Percentiles rank a stretch among this genome's conserved stretches.
Conservation (phyloP, 257 asterid genomes). For the Verbascum thapsus region DNA sequence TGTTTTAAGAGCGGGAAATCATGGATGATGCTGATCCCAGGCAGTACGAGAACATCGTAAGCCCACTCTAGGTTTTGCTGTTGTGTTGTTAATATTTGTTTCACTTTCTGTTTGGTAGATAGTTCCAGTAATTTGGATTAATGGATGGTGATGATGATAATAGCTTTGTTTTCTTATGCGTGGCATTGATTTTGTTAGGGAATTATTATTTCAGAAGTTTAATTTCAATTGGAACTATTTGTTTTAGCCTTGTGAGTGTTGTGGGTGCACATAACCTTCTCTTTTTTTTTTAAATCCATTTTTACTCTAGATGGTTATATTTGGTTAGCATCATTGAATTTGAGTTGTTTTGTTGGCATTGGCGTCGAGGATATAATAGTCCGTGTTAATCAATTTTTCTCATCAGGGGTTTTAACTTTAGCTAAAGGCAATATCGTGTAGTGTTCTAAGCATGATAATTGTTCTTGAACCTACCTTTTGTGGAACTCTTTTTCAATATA, state of each 20-base stretch:
- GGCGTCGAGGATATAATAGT: too few relatives aligned
- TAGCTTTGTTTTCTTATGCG: background rate
- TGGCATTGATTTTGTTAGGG: background rate
- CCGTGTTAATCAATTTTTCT: too few relatives aligned
- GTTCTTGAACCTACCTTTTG: background rate
- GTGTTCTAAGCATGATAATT: too few relatives aligned
- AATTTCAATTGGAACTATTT: background rate
- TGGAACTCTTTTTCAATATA: background rate
- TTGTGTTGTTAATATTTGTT: slow-evolving; percentile 15
- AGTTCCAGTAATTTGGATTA: slow-evolving; percentile 3
- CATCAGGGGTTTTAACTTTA: too few relatives aligned
- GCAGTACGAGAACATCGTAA: slow-evolving; percentile 53
- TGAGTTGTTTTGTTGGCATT: too few relatives aligned
- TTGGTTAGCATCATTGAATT: too few relatives aligned
- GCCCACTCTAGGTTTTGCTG: slow-evolving; percentile 25
- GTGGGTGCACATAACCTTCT: background rate
- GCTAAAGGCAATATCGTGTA: too few relatives aligned
- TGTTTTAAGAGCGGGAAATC: too few relatives aligned
- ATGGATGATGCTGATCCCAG: slow-evolving; percentile 55
- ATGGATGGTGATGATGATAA: slow-evolving; percentile 12
- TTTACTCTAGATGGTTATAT: too few relatives aligned
- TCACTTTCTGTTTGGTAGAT: slow-evolving; percentile 2
- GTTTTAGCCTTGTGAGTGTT: background rate
- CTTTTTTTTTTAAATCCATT: background rate
- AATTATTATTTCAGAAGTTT: background rate